These are phyloP conservation scores for Fusarium camptoceras DNA, from an alignment of 2,329 filamentous ascomycete species.

Conservation along the genomic window DNA sequence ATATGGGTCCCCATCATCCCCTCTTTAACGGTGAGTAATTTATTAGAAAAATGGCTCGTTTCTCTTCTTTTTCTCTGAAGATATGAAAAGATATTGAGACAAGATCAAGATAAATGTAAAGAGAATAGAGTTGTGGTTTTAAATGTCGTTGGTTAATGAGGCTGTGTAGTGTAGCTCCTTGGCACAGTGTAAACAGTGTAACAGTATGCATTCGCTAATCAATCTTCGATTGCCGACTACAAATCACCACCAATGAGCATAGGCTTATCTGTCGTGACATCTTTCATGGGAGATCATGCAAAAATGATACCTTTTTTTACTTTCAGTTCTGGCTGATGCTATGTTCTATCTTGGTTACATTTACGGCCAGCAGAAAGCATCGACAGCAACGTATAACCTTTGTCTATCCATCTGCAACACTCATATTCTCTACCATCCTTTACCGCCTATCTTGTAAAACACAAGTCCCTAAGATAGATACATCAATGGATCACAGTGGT, in stretches of 20 bases:
- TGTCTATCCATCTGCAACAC: no score
- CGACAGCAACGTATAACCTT: no score
- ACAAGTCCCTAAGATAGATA: no score
- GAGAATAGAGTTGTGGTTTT: conserved; percentile 10
- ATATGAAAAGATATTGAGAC: neutral
- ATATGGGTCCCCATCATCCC: conserved; percentile 27
- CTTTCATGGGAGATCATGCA: neutral
- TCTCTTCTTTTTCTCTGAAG: neutral
- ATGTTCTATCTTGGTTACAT: no score
- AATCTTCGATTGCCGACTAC: neutral
- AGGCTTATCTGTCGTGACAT: neutral
- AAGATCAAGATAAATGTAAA: neutral
- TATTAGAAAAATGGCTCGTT: conserved; percentile 8
- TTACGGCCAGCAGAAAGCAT: no score
- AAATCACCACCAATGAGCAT: neutral
- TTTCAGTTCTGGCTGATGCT: no score
- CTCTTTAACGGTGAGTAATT: conserved; percentile 12
- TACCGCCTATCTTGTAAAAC: no score
- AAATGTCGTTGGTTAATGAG: conserved; percentile 12
- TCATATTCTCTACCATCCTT: no score
- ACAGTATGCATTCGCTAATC: neutral
- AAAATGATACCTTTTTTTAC: no score
- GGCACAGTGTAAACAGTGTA: neutral
- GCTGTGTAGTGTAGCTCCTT: conserved; percentile 28
- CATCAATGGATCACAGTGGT: no score